Evolutionary conservation across 2,329 filamentous ascomycete genomes (phyloP).

Genomic region (Simplicillium aogashimaense): DNA sequence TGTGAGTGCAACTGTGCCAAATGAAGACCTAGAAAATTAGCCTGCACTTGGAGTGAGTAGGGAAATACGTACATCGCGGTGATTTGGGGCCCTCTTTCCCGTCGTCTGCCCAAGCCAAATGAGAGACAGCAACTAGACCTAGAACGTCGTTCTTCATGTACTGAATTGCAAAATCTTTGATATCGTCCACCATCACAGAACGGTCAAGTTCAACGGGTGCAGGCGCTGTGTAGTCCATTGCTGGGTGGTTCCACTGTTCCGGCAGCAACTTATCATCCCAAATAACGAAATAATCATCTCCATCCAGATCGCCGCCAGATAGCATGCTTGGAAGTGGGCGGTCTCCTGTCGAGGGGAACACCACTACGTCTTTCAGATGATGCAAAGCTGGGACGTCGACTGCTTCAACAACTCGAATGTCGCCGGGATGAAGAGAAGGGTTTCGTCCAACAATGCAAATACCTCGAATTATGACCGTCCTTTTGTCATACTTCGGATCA

Average conservation of each 20-base stretch:
- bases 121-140: slow-evolving; percentile 68
- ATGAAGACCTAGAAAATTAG: slow-evolving; percentile 40
- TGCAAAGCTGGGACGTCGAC: slow-evolving; percentile 63
- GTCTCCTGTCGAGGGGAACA: slow-evolving; percentile 77
- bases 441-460: slow-evolving; percentile 82
- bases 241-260: slow-evolving; percentile 54
- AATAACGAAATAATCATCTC: slow-evolving; percentile 89
- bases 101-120: slow-evolving; percentile 67
- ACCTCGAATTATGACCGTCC: slow-evolving; percentile 60
- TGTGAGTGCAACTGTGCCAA: slow-evolving; percentile 77
- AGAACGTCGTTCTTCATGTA: slow-evolving; percentile 90
- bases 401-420: slow-evolving; percentile 79
- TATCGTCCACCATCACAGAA: slow-evolving; percentile 60
- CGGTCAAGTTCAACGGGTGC: slow-evolving; percentile 44
- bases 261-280: slow-evolving; percentile 77
- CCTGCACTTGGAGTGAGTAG: neutral
- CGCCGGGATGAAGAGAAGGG: slow-evolving; percentile 86
- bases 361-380: slow-evolving; percentile 76
- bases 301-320: slow-evolving; percentile 90
- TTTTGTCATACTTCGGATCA: slow-evolving; percentile 37
- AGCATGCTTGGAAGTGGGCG: slow-evolving; percentile 86
- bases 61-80: slow-evolving; percentile 46
- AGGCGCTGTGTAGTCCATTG: slow-evolving; percentile 67
- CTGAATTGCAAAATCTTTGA: slow-evolving; percentile 77
- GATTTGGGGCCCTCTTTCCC: slow-evolving; percentile 59